phyloP scores from a whole-genome alignment of 2,329 filamentous ascomycete species.

The Cytospora schulzeri region DNA sequence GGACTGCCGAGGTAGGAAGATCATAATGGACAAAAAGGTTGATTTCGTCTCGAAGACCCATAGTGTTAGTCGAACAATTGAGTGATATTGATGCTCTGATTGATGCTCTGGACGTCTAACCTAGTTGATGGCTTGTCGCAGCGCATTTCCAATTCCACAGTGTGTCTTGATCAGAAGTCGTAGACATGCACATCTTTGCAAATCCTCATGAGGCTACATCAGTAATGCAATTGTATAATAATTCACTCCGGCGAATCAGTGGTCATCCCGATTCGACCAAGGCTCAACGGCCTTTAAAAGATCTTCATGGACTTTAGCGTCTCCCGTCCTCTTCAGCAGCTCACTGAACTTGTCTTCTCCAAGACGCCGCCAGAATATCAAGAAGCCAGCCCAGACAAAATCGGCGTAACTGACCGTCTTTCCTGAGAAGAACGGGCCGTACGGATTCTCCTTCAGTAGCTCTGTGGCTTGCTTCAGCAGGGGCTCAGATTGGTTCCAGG shows the following conservation, averaged over 20 bases:
- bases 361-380: constrained; percentile 41
- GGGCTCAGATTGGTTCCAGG: constrained; percentile 49
- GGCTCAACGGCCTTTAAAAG: constrained; percentile 45
- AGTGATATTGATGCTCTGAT: not conserved
- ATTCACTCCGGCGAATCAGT: no score
- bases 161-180: not conserved
- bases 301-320: constrained; percentile 41
- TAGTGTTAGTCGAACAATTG: not conserved
- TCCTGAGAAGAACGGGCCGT: constrained; percentile 65
- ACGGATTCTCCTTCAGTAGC: constrained; percentile 55
- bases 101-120: not conserved
- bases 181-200: not conserved
- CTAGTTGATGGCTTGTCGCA: not conserved
- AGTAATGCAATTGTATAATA: no score
- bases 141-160: not conserved
- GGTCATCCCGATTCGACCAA: constrained; percentile 44
- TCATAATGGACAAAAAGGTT: no score
- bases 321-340: constrained; percentile 42
- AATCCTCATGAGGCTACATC: no score
- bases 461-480: constrained; percentile 41
- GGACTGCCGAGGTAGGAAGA: no score
- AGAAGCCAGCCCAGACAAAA: constrained; percentile 47
- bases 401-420: constrained; percentile 57
- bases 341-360: constrained; percentile 40
- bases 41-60: no score